Evolutionary conservation across 2,329 filamentous ascomycete genomes (phyloP).

Genomic region (Xylaria multiplex): DNA sequence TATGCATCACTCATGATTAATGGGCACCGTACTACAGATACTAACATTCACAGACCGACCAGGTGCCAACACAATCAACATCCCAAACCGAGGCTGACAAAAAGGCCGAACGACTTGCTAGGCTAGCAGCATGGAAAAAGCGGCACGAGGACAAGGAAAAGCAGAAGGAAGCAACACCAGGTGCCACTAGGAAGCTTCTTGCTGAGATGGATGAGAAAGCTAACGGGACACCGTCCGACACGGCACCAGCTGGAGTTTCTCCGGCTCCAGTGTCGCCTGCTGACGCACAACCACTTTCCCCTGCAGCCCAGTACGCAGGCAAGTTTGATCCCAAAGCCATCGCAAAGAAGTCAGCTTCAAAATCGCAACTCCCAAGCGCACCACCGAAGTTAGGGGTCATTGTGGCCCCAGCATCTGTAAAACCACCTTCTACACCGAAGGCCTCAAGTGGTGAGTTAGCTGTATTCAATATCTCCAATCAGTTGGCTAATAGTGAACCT

Average conservation of each 20-base stretch:
- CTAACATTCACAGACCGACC: conserved; percentile 55
- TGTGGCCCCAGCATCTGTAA: conserved; percentile 52
- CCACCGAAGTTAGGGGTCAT: conserved; percentile 63
- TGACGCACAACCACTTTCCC: conserved; percentile 57
- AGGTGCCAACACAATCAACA: conserved; percentile 62
- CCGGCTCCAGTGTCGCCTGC: conserved; percentile 63
- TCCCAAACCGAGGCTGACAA: conserved; percentile 75
- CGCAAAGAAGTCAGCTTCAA: conserved; percentile 76
- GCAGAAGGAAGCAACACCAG: conserved; percentile 73
- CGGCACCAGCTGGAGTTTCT: conserved; percentile 60
- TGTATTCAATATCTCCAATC: conserved; percentile 5
- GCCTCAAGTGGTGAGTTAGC: conserved; percentile 51
- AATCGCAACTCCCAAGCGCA: conserved; percentile 65
- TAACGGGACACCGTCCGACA: conserved; percentile 56
- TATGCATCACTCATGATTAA: conserved; percentile 52
- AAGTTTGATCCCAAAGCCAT: conserved; percentile 91
- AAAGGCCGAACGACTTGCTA: conserved; percentile 82
- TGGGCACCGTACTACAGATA: conserved; percentile 32
- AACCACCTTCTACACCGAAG: conserved; percentile 47
- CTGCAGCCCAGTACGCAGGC: conserved; percentile 72
- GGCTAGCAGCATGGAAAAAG: conserved; percentile 91
- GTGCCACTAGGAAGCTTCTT: conserved; percentile 72
- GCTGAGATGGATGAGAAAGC: conserved; percentile 79
- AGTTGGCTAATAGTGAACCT: conserved; percentile 41
- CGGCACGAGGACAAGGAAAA: conserved; percentile 83